These are phyloP conservation scores for Deinandra increscens DNA, from an alignment of 129 eudicot species.

Conservation along the genomic window DNA sequence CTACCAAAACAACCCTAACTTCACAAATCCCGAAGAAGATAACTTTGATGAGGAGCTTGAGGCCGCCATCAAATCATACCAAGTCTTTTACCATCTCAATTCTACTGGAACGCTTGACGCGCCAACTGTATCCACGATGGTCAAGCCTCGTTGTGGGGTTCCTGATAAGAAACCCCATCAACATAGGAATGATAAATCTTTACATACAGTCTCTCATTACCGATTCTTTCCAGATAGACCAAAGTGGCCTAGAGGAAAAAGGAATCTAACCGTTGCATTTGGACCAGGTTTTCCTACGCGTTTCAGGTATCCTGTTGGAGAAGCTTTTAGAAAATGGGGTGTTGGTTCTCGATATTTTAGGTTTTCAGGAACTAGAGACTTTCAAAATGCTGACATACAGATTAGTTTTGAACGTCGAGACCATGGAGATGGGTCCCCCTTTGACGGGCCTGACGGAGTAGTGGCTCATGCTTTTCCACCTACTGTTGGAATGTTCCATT, in stretches of 20 bases:
- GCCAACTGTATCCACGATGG: slow-evolving; percentile 28
- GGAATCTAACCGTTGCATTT: slow-evolving; percentile 28
- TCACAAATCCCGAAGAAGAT: slow-evolving; percentile 18
- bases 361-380: slow-evolving; percentile 22
- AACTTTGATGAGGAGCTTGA: slow-evolving; percentile 34
- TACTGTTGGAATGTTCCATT: slow-evolving; percentile 30
- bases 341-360: slow-evolving; percentile 19
- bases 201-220: slow-evolving; percentile 30
- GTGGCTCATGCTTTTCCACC: slow-evolving; percentile 39
- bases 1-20: slow-evolving; percentile 23
- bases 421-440: slow-evolving; percentile 37
- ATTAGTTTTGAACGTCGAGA: slow-evolving; percentile 22
- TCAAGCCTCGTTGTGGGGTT: slow-evolving; percentile 37
- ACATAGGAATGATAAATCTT: neutral
- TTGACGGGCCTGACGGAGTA: slow-evolving; percentile 36
- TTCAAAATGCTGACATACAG: slow-evolving; percentile 25
- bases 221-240: slow-evolving; percentile 5
- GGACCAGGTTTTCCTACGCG: slow-evolving; percentile 25
- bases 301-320: slow-evolving; percentile 22
- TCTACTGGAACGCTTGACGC: slow-evolving; percentile 29
- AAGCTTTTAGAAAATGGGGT: slow-evolving; percentile 34
- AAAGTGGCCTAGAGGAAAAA: slow-evolving; percentile 25
- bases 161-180: slow-evolving; percentile 30
- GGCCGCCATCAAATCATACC: slow-evolving; percentile 36
- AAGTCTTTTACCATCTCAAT: slow-evolving; percentile 30